Base-by-base conservation (phyloP, 345 rosid genomes). In the Gossypium rotundifolium region DNA sequence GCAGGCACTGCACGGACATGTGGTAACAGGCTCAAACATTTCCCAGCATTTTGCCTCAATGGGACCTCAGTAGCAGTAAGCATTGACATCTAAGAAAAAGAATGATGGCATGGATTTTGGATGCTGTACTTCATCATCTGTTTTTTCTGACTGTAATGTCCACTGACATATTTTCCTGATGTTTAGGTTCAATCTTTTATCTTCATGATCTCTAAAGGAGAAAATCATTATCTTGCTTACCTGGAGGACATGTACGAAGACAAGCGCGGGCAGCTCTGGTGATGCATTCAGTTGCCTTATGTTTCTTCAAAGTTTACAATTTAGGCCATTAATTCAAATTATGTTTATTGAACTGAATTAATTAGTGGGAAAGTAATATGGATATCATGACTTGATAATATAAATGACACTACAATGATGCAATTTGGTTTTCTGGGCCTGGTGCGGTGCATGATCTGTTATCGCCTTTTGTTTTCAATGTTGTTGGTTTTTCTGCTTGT, bases 191-290 rank as follows among this genome's bases (percentile, higher is more conserved):
- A 94, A 61, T 94, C 98, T 9, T 94, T 94, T 84, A 95, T 94
- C 77, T 92, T 88, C 81, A 95, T 92, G 73, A 85, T 94, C 97
- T 91, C 88, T 70, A 91, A 89, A 84, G 95, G 85, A 60, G 90
- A 91, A 64, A 88, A 83, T 78, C 90, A 79, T 33, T 91, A 94
- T 17, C 80, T 94, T 84, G 97, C 97, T 59, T 91, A 94, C 81
- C 80, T 92, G 86, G 98, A 94, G 84, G 98, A 92, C 79, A 94
- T 92, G 95, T 92, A 92, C 40, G 97, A 92, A 84, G 97, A 94
- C 89, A 92, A 88, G 80, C 87, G 91, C 79, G 93, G 99, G 65
- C 92, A 81, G 71, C 0, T 29, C 33, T 29, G 33, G 33, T 3
- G 33, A 29, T 29, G 33, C 46, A 8, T 44, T 44, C 11, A 44